Percentiles rank a stretch among this genome's conserved stretches.
Evolutionary conservation across 768 basidiomycete genomes (phyloP).

Genomic region (Ramaria sp.): DNA sequence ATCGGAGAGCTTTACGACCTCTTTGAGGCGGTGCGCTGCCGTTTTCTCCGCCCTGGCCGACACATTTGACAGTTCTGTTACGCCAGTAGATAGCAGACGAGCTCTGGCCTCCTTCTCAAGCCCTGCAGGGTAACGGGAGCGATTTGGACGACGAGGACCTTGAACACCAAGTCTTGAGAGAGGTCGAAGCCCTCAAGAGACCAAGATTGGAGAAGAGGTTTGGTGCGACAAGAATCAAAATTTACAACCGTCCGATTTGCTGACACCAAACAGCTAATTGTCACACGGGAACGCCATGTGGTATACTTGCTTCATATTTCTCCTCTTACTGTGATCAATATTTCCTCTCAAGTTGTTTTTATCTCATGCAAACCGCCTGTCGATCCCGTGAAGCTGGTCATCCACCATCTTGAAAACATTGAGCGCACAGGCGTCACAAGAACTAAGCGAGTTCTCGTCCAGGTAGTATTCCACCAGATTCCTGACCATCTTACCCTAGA

Average conservation of each 20-base stretch:
- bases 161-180: conserved; percentile 62
- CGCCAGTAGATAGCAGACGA: conserved; percentile 51
- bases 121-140: conserved; percentile 11
- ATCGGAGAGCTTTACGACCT: conserved; percentile 70
- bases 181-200: conserved; percentile 60
- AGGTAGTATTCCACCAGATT: neutral
- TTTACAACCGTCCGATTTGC: neutral
- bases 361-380: conserved; percentile 72
- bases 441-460: conserved; percentile 41
- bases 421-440: conserved; percentile 49
- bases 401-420: conserved; percentile 53
- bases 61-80: neutral
- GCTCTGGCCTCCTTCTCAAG: conserved; percentile 46
- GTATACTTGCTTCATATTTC: conserved; percentile 28
- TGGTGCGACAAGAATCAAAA: conserved; percentile 33
- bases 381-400: conserved; percentile 62
- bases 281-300: conserved; percentile 70
- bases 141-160: conserved; percentile 37
- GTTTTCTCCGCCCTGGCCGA: neutral
- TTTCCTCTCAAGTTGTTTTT: conserved; percentile 46
- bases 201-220: conserved; percentile 55
- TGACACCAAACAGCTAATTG: conserved; percentile 44
- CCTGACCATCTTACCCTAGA: conserved; percentile 25
- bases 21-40: conserved; percentile 54
- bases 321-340: neutral